Conservation (phyloP, 1,284 basidiomycete species). For the Irpex sp. region DNA sequence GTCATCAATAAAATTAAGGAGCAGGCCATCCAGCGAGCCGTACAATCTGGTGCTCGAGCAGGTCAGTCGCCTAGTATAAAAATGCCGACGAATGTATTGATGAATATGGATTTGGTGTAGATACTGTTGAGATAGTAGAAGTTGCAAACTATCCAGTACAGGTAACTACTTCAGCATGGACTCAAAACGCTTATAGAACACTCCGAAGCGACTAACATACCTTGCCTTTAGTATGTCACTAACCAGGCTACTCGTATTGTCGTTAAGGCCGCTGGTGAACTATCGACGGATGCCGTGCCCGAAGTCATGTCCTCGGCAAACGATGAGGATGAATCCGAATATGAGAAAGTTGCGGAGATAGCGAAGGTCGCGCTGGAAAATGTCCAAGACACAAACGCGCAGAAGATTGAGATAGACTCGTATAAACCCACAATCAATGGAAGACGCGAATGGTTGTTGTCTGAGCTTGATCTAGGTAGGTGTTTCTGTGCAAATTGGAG, state of each 20-base stretch:
- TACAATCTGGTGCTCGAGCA: conserved; percentile 41
- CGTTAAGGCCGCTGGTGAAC: conserved; percentile 44
- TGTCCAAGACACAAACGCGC: not conserved
- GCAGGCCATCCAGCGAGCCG: conserved; percentile 40
- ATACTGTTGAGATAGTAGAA: conserved; percentile 41
- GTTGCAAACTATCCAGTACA: conserved; percentile 40
- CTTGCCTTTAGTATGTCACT: conserved; percentile 38
- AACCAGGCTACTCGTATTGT: conserved; percentile 48
- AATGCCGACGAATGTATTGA: not conserved
- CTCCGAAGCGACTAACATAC: not conserved
- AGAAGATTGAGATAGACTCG: conserved; percentile 22
- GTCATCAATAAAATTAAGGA: conserved; percentile 38
- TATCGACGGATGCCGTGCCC: conserved; percentile 15
- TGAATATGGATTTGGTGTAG: conserved; percentile 8
- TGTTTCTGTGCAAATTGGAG: not conserved
- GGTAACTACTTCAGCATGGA: conserved; percentile 17
- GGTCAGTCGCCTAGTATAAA: conserved; percentile 13
- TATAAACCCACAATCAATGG: conserved; percentile 29
- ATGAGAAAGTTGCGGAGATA: conserved; percentile 3
- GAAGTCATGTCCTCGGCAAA: not conserved
- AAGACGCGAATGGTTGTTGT: conserved; percentile 29
- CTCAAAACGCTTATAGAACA: too few species aligned
- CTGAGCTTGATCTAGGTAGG: conserved; percentile 32
- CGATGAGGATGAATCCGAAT: conserved; percentile 13
- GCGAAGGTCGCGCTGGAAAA: not conserved